phyloP scores from a whole-genome alignment of 129 eudicot species.

The Artemisia annua region DNA sequence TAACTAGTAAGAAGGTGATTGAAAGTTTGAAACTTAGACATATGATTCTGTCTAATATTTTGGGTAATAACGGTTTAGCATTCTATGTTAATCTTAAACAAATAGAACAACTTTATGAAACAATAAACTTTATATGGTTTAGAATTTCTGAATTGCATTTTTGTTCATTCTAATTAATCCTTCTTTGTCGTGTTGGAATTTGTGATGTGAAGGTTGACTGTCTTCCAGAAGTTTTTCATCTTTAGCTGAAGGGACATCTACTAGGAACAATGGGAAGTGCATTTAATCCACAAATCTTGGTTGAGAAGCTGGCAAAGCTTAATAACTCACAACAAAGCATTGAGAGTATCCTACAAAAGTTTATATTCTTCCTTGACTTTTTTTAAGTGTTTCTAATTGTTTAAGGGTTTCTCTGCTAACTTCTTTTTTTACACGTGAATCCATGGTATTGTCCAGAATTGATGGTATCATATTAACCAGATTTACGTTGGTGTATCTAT shows the following conservation, averaged over 20 bases:
- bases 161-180: not conserved
- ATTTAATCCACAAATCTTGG: constrained; percentile 81
- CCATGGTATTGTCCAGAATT: not conserved
- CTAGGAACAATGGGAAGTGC: constrained; percentile 57
- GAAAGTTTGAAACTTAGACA: too few species aligned
- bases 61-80: too few species aligned
- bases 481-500: not conserved
- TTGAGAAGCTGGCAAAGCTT: constrained; percentile 88
- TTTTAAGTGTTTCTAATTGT: not conserved
- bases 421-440: not conserved
- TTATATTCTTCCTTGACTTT: not conserved
- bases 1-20: too few species aligned
- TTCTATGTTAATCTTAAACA: too few species aligned
- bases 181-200: constrained; percentile 8
- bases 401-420: not conserved
- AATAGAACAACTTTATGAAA: too few species aligned
- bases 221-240: constrained; percentile 26
- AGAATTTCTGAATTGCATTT: constrained; percentile 7
- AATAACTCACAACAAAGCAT: constrained; percentile 93
- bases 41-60: too few species aligned
- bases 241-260: constrained; percentile 24
- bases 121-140: not conserved
- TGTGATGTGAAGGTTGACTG: constrained; percentile 40
- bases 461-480: constrained; percentile 7
- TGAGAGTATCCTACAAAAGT: constrained; percentile 82